A percentile compares a stretch with the other conserved stretches of the same genome.
These are phyloP conservation scores for Pleurotus cornucopiae DNA, from an alignment of 768 basidiomycete genomes.

Conservation along the genomic window DNA sequence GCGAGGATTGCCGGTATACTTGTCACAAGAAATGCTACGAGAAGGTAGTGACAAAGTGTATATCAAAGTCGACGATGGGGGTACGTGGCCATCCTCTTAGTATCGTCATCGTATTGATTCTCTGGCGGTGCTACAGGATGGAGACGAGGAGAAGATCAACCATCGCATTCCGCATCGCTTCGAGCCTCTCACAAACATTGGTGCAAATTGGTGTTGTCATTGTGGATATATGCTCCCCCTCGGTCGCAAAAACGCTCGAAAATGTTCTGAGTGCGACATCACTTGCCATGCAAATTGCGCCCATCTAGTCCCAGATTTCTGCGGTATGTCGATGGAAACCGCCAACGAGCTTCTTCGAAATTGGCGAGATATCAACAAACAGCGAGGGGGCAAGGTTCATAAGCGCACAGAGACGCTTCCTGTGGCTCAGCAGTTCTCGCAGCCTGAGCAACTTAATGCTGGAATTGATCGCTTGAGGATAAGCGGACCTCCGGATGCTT, in stretches of 20 bases:
- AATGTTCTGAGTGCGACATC: constrained; percentile 93
- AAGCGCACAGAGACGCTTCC: constrained; percentile 25
- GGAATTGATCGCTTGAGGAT: constrained; percentile 46
- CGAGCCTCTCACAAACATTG: constrained; percentile 93
- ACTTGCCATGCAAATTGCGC: constrained; percentile 98
- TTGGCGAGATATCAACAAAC: constrained; percentile 86
- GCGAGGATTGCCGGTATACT: constrained; percentile 98
- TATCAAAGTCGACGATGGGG: constrained; percentile 92
- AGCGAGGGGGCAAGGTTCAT: constrained; percentile 46
- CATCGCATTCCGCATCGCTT: constrained; percentile 99
- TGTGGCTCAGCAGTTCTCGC: constrained; percentile 25
- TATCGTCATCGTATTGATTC: not conserved
- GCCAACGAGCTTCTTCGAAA: constrained; percentile 90
- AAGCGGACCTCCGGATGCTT: constrained; percentile 29
- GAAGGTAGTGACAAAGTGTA: constrained; percentile 99
- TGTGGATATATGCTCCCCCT: constrained; percentile 98
- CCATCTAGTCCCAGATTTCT: constrained; percentile 98
- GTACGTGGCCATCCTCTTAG: constrained; percentile 41
- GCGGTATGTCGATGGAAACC: constrained; percentile 99
- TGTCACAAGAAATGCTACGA: constrained; percentile 99
- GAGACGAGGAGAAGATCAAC: constrained; percentile 97
- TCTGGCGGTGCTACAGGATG: constrained; percentile 53
- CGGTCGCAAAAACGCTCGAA: constrained; percentile 93
- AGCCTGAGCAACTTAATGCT: constrained; percentile 23
- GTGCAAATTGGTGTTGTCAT: constrained; percentile 99